phyloP scores from a whole-genome alignment of 2,329 filamentous ascomycete genomes.

The Xylaria arbuscula region DNA sequence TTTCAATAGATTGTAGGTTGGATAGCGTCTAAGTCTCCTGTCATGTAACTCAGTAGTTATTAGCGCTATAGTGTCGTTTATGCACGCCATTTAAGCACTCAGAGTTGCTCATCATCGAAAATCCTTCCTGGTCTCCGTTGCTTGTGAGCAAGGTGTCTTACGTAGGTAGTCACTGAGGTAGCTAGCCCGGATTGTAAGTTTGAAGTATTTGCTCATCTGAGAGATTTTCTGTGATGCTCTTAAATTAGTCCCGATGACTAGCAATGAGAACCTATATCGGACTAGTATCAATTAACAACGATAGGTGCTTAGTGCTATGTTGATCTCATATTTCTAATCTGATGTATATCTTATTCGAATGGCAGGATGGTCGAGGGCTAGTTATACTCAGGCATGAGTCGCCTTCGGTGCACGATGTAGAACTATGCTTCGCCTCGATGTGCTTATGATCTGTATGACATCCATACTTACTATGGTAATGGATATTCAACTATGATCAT shows the following conservation, averaged over 20 bases:
- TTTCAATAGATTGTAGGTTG: not conserved
- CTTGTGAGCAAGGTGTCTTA: not conserved
- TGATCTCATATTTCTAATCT: not conserved
- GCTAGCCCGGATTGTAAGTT: not conserved
- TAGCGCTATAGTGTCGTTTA: not conserved
- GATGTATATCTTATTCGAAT: not conserved
- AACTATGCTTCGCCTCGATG: not conserved
- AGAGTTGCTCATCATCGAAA: not conserved
- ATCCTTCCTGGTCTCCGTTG: not conserved
- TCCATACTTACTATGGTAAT: not conserved
- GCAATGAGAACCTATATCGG: not conserved
- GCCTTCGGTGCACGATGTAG: not conserved
- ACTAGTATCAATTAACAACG: not conserved
- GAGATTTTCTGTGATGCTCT: not conserved
- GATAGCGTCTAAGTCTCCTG: not conserved
- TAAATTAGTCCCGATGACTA: not conserved
- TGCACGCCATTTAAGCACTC: not conserved
- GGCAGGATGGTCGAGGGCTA: not conserved
- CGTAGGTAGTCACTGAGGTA: not conserved
- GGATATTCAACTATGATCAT: not conserved
- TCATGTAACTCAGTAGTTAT: not conserved
- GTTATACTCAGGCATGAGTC: not conserved
- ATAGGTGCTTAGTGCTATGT: not conserved
- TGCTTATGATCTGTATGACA: not conserved
- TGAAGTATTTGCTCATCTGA: not conserved